These are phyloP conservation scores for Sphagnurus paluster DNA, from an alignment of 1,284 basidiomycete species.

Conservation along the genomic window DNA sequence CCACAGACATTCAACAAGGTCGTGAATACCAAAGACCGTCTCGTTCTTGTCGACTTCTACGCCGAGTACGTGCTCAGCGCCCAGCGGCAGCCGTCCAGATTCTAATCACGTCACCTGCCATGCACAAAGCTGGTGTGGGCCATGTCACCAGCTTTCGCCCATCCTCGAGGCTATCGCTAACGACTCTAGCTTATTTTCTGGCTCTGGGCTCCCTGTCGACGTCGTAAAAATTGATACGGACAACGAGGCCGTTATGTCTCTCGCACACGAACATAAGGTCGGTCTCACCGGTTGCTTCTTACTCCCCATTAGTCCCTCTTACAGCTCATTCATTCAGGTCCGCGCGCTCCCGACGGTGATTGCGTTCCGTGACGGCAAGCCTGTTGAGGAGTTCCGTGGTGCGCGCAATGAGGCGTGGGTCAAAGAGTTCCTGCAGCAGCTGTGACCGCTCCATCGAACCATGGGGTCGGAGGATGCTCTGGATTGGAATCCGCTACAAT, in stretches of 20 bases:
- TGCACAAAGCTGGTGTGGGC: slow-evolving; percentile 67
- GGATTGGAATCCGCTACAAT: no score
- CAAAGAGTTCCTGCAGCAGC: slow-evolving; percentile 46
- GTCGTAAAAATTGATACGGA: slow-evolving; percentile 71
- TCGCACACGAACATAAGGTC: slow-evolving; percentile 37
- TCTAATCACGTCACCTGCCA: slow-evolving; percentile 3
- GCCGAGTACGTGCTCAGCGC: slow-evolving; percentile 57
- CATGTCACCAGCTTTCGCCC: slow-evolving; percentile 70
- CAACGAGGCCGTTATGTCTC: slow-evolving; percentile 47
- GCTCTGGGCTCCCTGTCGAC: slow-evolving; percentile 59
- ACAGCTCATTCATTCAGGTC: slow-evolving; percentile 41
- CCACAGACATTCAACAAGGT: slow-evolving; percentile 52
- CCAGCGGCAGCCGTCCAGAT: slow-evolving; percentile 9
- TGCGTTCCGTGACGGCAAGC: slow-evolving; percentile 63
- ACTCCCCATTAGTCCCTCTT: background rate
- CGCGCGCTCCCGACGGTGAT: slow-evolving; percentile 70
- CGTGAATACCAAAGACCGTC: slow-evolving; percentile 43
- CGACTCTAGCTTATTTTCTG: slow-evolving; percentile 44
- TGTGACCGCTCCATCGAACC: no score
- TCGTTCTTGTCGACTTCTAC: slow-evolving; percentile 75
- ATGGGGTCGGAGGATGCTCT: no score
- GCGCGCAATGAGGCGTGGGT: slow-evolving; percentile 53
- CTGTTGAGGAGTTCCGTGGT: slow-evolving; percentile 58
- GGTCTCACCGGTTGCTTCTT: background rate
- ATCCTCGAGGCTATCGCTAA: slow-evolving; percentile 54